phyloP scores from a whole-genome alignment of 768 basidiomycete genomes.

The Boletus rubescentipes region DNA sequence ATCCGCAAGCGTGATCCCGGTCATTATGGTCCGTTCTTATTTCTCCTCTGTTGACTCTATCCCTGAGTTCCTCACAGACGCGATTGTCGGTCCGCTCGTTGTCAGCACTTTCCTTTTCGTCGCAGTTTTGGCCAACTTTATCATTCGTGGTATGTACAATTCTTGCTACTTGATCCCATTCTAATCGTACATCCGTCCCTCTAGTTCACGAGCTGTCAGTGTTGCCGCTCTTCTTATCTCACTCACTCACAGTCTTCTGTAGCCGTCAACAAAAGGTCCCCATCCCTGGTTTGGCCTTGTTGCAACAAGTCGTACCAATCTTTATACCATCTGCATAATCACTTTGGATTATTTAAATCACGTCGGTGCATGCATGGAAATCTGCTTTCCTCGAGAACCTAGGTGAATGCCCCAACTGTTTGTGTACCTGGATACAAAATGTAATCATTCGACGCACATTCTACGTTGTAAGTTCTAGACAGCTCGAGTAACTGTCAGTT shows the following conservation, averaged over 20 bases:
- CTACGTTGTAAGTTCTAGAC: not conserved
- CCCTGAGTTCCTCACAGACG: conserved; percentile 48
- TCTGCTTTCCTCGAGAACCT: not conserved
- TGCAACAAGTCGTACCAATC: conserved; percentile 22
- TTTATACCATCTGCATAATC: conserved; percentile 18
- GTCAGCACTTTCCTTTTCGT: conserved; percentile 83
- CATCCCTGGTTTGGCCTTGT: conserved; percentile 28
- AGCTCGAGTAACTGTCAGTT: not conserved
- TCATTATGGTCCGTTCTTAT: conserved; percentile 67
- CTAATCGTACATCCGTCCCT: conserved; percentile 4
- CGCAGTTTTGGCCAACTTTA: conserved; percentile 85
- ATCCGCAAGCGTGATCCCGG: conserved; percentile 88
- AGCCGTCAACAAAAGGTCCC: conserved; percentile 30
- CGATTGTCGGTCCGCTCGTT: conserved; percentile 77
- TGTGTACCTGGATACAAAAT: not conserved
- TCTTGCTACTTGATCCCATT: not conserved
- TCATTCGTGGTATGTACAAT: conserved; percentile 70
- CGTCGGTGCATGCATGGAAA: not conserved
- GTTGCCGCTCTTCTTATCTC: not conserved
- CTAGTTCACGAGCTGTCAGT: conserved; percentile 63
- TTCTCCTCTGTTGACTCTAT: not conserved
- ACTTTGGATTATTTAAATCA: not conserved
- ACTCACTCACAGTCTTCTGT: not conserved
- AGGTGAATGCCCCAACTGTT: not conserved
- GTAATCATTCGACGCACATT: not conserved